A percentile compares a stretch with the other conserved stretches of the same genome.
These are phyloP conservation scores for Talaromyces atroroseus DNA, from an alignment of 2,329 filamentous ascomycete species.

Conservation along the genomic window DNA sequence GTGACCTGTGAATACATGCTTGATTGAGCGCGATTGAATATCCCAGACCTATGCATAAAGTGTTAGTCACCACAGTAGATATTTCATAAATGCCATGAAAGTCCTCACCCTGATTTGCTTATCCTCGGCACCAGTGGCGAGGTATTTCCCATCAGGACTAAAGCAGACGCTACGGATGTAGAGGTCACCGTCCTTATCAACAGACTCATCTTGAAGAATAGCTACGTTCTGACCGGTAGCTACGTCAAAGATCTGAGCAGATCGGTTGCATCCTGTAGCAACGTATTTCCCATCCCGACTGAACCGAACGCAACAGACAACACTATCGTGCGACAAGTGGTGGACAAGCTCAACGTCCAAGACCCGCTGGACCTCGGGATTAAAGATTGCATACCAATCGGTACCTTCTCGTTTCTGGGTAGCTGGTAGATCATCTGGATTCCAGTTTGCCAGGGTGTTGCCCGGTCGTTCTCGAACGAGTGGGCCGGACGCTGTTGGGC, in stretches of 20 bases:
- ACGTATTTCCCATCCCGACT: constrained; percentile 93
- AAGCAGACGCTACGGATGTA: constrained; percentile 99
- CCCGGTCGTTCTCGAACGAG: constrained; percentile 49
- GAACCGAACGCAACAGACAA: constrained; percentile 97
- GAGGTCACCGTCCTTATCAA: constrained; percentile 82
- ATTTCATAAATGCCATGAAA: background rate
- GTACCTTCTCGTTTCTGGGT: constrained; percentile 82
- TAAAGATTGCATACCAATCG: constrained; percentile 98
- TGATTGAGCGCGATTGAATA: constrained; percentile 74
- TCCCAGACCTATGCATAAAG: constrained; percentile 66
- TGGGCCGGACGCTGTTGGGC: constrained; percentile 65
- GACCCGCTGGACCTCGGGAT: constrained; percentile 80
- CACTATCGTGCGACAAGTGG: constrained; percentile 87
- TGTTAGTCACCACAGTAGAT: constrained; percentile 2
- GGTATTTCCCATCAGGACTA: constrained; percentile 87
- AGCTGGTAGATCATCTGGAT: constrained; percentile 76
- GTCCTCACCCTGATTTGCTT: constrained; percentile 84
- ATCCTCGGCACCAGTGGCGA: constrained; percentile 95
- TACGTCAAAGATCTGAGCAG: constrained; percentile 99
- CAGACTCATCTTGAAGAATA: constrained; percentile 80
- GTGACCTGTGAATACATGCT: constrained; percentile 90
- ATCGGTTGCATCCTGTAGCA: constrained; percentile 93
- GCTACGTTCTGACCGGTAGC: constrained; percentile 80
- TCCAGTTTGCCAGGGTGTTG: constrained; percentile 76
- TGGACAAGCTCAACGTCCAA: constrained; percentile 93